These are phyloP conservation scores for Aspergillus niger DNA, from an alignment of 2,329 filamentous ascomycete species.

Conservation along the genomic window DNA sequence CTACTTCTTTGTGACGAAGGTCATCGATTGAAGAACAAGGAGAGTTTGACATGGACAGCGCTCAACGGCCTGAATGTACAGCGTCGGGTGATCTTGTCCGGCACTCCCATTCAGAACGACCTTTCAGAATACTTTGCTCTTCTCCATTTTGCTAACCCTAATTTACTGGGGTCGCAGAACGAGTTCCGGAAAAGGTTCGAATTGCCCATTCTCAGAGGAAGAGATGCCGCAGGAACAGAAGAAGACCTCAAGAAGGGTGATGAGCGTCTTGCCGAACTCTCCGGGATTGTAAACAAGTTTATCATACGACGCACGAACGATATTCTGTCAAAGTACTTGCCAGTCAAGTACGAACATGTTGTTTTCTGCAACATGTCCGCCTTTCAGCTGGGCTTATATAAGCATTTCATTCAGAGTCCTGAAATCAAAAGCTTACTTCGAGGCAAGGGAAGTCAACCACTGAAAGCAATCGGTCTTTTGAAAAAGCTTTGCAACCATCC, in stretches of 20 bases:
- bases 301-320: constrained; percentile 98
- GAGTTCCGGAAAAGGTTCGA: constrained; percentile 96
- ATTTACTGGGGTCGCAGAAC: constrained; percentile 79
- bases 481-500: constrained; percentile 99
- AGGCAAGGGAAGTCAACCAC: constrained; percentile 91
- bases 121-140: constrained; percentile 97
- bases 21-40: constrained; percentile 93
- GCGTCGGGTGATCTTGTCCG: constrained; percentile 89
- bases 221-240: constrained; percentile 86
- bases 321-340: constrained; percentile 94
- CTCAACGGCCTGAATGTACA: constrained; percentile 88
- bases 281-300: constrained; percentile 91
- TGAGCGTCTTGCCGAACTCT: constrained; percentile 76
- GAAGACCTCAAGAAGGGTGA: constrained; percentile 80
- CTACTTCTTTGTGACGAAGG: constrained; percentile 95
- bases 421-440: constrained; percentile 89
- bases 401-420: constrained; percentile 94
- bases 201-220: constrained; percentile 84
- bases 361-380: constrained; percentile 95
- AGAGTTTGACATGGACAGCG: constrained; percentile 91
- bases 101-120: constrained; percentile 97
- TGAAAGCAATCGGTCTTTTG: constrained; percentile 94
- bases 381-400: constrained; percentile 92
- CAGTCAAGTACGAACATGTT: constrained; percentile 98
- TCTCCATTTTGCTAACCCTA: constrained; percentile 94